These are phyloP conservation scores for Stygiomarasmius scandens DNA, from an alignment of 1,284 basidiomycete genomes.

Conservation along the genomic window DNA sequence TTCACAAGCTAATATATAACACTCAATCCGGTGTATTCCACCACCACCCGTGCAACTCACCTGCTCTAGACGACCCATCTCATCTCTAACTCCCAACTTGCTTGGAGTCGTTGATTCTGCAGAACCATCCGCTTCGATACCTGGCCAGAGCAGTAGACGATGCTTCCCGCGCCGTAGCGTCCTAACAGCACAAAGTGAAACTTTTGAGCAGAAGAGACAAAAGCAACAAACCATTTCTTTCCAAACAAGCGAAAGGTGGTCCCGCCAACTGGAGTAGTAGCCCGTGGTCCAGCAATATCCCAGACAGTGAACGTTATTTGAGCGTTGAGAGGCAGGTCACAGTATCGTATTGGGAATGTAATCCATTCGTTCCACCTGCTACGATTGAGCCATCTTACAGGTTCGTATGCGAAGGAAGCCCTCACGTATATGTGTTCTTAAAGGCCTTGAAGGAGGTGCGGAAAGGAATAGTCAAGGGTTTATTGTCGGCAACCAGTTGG, in stretches of 20 bases:
- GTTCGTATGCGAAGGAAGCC: conserved; percentile 15
- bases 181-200: conserved; percentile 44
- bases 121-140: conserved; percentile 83
- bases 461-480: conserved; percentile 87
- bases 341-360: conserved; percentile 87
- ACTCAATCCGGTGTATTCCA: background rate
- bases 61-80: conserved; percentile 94
- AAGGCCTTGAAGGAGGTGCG: conserved; percentile 93
- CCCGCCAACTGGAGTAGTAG: conserved; percentile 82
- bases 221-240: conserved; percentile 76
- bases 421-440: conserved; percentile 79
- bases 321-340: conserved; percentile 85
- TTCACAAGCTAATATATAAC: conserved; percentile 75
- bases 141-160: conserved; percentile 83
- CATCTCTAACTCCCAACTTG: conserved; percentile 79
- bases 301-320: conserved; percentile 95
- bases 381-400: conserved; percentile 4
- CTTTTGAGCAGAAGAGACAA: background rate
- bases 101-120: conserved; percentile 85
- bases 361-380: conserved; percentile 94
- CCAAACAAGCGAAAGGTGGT: conserved; percentile 90
- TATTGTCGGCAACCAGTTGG: conserved; percentile 91
- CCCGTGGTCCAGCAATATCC: conserved; percentile 84
- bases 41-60: conserved; percentile 40
- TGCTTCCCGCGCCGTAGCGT: conserved; percentile 92